Evolutionary conservation across 306 rosid species (phyloP), one percentile per base, ranked within the genome.

Genomic region (Vigna trinervia): DNA sequence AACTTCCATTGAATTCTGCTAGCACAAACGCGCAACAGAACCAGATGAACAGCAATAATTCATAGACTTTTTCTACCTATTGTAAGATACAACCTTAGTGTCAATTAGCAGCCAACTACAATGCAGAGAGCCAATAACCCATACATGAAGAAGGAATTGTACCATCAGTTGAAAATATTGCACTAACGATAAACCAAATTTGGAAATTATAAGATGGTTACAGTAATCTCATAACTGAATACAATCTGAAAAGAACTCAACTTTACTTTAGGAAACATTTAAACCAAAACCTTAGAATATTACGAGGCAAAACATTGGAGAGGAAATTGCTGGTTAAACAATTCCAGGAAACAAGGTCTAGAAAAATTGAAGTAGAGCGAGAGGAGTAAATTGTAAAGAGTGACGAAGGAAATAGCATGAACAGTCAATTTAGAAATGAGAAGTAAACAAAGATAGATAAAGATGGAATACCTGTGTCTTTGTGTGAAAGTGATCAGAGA

Each of bases 401-500:
- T 45, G 50, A 45, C 5, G 50, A 45, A 45, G 50, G 50, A 45
- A 3, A 45, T 12, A 45, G 32, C 28, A 23, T 57, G 2, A 1
- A 56, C 6, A 59, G 65, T 12, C 9, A 60, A 57, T 12, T 32
- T 14, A 14, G 41, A 60, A 63, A 15, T 32, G 4, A 60, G 45
- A 60, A 32, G 43, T 13, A 34, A 5, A 17, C 5, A 5, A 58
- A 23, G 8, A 57, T 57, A 23, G 12, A 54, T 3, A 20, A 14
- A 54, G 3, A 15, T 14, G 3, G 38, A 0, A 38, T 34, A 32
- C n/a, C 39, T 6, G 8, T 4, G 6, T 38, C 1, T 39, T 6
- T 63, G 45, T 63, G 23, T 62, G 68, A 62, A 17, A 62, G 12
- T 59, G 19, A 17, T 36, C 28, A 65, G 71, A 38, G 9, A 28